Evolutionary conservation across 176 grass and related monocot genomes (phyloP).

Genomic region (Carex cristatella): DNA sequence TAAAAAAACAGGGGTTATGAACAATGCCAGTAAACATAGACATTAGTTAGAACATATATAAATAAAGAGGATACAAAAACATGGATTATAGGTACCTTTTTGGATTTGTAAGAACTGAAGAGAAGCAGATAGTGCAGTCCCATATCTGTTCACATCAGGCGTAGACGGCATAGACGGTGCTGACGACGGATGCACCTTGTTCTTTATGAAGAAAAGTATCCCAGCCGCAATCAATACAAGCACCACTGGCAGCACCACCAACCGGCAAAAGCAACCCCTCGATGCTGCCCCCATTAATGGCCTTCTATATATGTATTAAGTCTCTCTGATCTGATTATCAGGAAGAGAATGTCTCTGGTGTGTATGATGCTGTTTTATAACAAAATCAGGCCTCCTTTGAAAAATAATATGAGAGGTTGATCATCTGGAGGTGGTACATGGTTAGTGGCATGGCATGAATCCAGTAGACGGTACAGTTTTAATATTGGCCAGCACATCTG

Average conservation of each 20-base stretch:
- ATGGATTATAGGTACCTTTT: slow-evolving; percentile 44
- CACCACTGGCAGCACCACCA: slow-evolving; percentile 41
- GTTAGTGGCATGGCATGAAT: background rate
- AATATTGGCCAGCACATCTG: background rate
- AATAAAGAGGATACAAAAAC: background rate
- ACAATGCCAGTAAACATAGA: background rate
- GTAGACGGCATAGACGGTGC: slow-evolving; percentile 21
- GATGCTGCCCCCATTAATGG: slow-evolving; percentile 35
- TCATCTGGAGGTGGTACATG: background rate
- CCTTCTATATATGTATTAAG: background rate
- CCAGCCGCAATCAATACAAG: slow-evolving; percentile 42
- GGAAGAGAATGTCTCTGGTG: background rate
- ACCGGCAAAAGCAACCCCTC: slow-evolving; percentile 51
- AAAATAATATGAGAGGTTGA: background rate
- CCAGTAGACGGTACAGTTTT: background rate
- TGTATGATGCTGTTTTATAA: background rate
- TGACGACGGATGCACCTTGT: slow-evolving; percentile 35
- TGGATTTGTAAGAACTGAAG: slow-evolving; percentile 88
- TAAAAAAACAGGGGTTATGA: background rate
- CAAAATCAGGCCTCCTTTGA: background rate
- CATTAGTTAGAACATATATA: background rate
- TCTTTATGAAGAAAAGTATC: slow-evolving; percentile 43
- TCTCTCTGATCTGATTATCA: background rate
- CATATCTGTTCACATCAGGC: slow-evolving; percentile 37
- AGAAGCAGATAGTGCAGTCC: slow-evolving; percentile 50